Evolutionary conservation across 2,329 filamentous ascomycete species (phyloP), one percentile per base, ranked within the genome.

Genomic region (Claviceps digitariae): DNA sequence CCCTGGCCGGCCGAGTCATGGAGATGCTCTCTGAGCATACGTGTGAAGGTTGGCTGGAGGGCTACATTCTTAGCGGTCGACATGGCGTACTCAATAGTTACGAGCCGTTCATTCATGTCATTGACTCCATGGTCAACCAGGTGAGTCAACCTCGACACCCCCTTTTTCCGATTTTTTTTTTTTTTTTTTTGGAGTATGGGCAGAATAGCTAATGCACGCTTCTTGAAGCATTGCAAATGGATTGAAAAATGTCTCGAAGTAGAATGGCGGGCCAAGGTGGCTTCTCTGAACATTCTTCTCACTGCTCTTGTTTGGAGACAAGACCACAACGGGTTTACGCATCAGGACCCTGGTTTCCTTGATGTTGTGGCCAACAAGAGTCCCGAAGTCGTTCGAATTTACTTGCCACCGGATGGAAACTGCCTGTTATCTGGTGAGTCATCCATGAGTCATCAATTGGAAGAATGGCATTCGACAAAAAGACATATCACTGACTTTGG

Each of bases 1-100:
- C 81, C 6, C 76, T 72, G 20, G 74, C 76, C 15, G 86, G 86
- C 17, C 77, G 85, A 29, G 86, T 90, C 38, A 90, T 90, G 84
- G 86, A 90, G 66, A 90, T 90, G 65, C 76, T 90, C n/a, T 86
- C 82, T 20, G 86, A 90, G 67, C 86, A 90, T 64, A 90, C 84
- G 17, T 81, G 79, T 56, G 86, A 90, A 66, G 86, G 84, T 27
- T 90, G 86, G 86, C 74, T 90, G 17, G 86, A 90, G 70, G 86
- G 86, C 3, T 90, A 90, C 64, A 69, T 87, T 44, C 74, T 90
- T 2, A 87, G 81, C 52, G 86, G 86, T 29, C 78, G 86, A 5
- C 86, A 90, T 58, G 86, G 86, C 13, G 65, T 90, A 55, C 76
- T 90, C 55, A 90, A 89, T 75, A 86, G 82, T 64, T 90, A 90